Percentiles rank a stretch among this genome's conserved stretches.
These are phyloP conservation scores for Rhodotorula sphaerocarpa DNA, from an alignment of 768 basidiomycete genomes.

Conservation along the genomic window DNA sequence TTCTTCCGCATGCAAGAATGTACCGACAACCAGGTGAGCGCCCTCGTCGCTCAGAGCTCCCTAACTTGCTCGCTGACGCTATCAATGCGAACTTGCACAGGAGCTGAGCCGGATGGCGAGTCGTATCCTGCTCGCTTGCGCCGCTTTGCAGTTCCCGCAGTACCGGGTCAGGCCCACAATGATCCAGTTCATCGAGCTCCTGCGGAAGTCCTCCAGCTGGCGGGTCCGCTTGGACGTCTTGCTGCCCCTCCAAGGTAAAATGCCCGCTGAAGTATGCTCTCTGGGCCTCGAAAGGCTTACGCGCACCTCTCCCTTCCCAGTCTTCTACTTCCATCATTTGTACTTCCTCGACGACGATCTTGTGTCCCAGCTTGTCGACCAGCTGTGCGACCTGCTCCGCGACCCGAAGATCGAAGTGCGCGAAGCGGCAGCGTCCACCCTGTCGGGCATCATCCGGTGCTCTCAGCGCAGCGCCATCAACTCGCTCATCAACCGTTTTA, in stretches of 20 bases:
- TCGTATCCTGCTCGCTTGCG: slow-evolving; percentile 69
- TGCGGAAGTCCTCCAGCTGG: slow-evolving; percentile 74
- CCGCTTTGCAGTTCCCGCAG: slow-evolving; percentile 69
- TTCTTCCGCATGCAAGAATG: slow-evolving; percentile 46
- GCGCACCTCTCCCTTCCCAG: slow-evolving; percentile 22
- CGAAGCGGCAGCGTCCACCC: slow-evolving; percentile 39
- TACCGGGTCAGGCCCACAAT: slow-evolving; percentile 62
- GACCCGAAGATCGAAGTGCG: slow-evolving; percentile 45
- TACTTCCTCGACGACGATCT: slow-evolving; percentile 69
- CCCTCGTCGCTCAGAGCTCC: no score
- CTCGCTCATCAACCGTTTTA: slow-evolving; percentile 60
- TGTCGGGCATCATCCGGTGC: slow-evolving; percentile 47
- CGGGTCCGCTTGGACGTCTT: slow-evolving; percentile 74
- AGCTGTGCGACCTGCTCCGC: slow-evolving; percentile 64
- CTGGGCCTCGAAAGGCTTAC: no score
- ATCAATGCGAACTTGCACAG: slow-evolving; percentile 41
- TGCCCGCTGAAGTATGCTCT: no score
- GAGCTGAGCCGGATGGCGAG: slow-evolving; percentile 61
- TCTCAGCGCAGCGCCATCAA: slow-evolving; percentile 47
- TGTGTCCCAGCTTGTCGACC: slow-evolving; percentile 72
- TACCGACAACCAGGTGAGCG: slow-evolving; percentile 41
- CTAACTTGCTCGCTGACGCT: no score
- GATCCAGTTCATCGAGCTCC: slow-evolving; percentile 64
- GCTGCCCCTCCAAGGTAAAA: slow-evolving; percentile 57
- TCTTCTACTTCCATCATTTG: slow-evolving; percentile 62